Conservation (phyloP, 805 yeast species). For the Priceomyces medius region DNA sequence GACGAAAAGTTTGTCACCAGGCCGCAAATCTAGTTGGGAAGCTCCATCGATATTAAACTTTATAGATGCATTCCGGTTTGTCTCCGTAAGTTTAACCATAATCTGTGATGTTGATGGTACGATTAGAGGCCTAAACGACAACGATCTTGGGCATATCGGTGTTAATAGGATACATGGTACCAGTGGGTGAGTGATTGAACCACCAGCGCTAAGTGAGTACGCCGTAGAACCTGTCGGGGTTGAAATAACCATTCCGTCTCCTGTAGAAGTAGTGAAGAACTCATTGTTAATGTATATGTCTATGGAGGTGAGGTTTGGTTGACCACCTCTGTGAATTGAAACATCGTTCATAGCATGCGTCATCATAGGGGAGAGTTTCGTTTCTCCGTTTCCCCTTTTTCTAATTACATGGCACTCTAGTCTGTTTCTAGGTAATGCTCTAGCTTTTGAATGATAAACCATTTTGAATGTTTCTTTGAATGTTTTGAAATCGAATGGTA, state of each 20-base stretch:
- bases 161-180: conserved; percentile 81
- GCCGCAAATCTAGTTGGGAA: conserved; percentile 61
- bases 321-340: conserved; percentile 80
- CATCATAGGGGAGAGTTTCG: conserved; percentile 21
- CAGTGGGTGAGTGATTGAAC: conserved; percentile 86
- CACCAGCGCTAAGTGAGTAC: conserved; percentile 85
- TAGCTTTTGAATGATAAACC: conserved; percentile 67
- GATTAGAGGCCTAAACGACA: conserved; percentile 85
- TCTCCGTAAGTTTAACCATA: conserved; percentile 56
- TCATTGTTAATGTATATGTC: conserved; percentile 86
- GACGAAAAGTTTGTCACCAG: conserved; percentile 80
- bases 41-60: conserved; percentile 83
- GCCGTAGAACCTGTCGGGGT: conserved; percentile 98
- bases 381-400: conserved; percentile 3
- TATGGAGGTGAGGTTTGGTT: conserved; percentile 79
- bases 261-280: conserved; percentile 83
- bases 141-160: conserved; percentile 88
- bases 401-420: conserved; percentile 68
- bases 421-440: conserved; percentile 73
- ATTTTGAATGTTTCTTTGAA: conserved; percentile 58
- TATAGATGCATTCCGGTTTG: conserved; percentile 37
- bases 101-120: conserved; percentile 79
- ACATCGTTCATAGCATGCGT: conserved; percentile 91
- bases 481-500: conserved; percentile 79
- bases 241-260: conserved; percentile 82